Evolutionary conservation across 2,329 filamentous ascomycete genomes (phyloP), one percentile per base, ranked within the genome.

Genomic region (Paracorniculantispora psalliotae): DNA sequence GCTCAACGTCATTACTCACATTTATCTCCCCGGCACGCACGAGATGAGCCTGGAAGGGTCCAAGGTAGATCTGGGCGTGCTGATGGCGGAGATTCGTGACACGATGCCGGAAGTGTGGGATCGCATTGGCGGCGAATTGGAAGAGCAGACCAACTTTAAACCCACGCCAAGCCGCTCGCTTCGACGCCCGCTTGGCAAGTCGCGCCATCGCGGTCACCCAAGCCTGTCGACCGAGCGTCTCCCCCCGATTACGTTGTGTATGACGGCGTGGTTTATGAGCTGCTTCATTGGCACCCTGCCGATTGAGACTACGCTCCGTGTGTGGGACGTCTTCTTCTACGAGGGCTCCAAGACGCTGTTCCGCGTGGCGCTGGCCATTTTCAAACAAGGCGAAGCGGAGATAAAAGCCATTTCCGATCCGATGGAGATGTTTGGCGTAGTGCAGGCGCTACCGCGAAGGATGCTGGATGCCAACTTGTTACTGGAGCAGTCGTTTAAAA

Each of bases 201-300:
- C 74, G 58, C 71, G 72, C 57, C 73, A 75, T 33, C 77, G 70
- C 59, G 74, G 75, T 26, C 67, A 71, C 56, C 69, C 71, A 44
- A 72, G 67, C 46, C 74, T 75, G 48, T 73, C 77, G 12, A 76
- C 75, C 3, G 75, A 76, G 52, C 82, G 89, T 4, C 81, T 97
- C 12, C 93, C 93, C 0, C 92, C 93, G 13, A 93, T 97, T 64
- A 94, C 91, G 0, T 81, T 97, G 5, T 96, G 92, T 65, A 91
- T 94, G 73, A 96, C 92, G 10, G 90, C 92, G 4, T 97, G 93
- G 93, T 96, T 97, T 73, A 97, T 97, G 93, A 96, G 90, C 51
- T 90, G 94, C 67, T 97, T 94, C 72, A 94, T 97, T 62, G 92
- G 92, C 56, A 96, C 91, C 0, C 77, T 97, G 19, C 93, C 93